These are phyloP conservation scores for Lactarius quietus DNA, from an alignment of 768 basidiomycete species.

Conservation along the genomic window DNA sequence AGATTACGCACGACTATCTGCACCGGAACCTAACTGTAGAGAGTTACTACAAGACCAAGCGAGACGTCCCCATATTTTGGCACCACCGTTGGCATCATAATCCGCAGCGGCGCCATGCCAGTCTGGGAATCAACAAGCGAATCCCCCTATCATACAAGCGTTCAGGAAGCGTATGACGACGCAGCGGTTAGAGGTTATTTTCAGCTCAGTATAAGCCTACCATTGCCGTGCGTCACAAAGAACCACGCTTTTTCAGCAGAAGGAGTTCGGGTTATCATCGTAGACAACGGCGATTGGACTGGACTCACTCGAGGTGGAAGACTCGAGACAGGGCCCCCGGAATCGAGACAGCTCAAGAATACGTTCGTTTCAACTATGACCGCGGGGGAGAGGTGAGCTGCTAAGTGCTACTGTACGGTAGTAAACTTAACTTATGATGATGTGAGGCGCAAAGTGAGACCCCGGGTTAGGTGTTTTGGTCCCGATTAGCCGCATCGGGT, in stretches of 20 bases:
- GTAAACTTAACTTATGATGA: no score
- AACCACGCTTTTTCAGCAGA: background rate
- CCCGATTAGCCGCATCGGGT: background rate
- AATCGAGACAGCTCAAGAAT: background rate
- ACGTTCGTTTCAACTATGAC: background rate
- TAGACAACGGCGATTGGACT: background rate
- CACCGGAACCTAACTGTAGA: background rate
- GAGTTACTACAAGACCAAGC: no score
- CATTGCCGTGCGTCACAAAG: background rate
- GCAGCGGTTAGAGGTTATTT: background rate
- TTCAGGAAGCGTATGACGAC: no score
- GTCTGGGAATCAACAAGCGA: no score
- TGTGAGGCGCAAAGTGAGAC: no score
- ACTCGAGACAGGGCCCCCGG: background rate
- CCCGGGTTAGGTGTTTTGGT: no score
- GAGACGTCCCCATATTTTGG: no score
- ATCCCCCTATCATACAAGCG: no score
- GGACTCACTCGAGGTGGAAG: background rate
- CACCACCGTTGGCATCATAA: no score
- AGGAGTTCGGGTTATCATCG: background rate
- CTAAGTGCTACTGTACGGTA: no score
- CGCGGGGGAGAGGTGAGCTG: no score
- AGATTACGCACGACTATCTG: background rate
- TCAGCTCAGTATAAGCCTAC: background rate
- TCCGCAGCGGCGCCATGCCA: no score